Evolutionary conservation across 129 eudicot genomes (phyloP).

Genomic region (Centella asiatica): DNA sequence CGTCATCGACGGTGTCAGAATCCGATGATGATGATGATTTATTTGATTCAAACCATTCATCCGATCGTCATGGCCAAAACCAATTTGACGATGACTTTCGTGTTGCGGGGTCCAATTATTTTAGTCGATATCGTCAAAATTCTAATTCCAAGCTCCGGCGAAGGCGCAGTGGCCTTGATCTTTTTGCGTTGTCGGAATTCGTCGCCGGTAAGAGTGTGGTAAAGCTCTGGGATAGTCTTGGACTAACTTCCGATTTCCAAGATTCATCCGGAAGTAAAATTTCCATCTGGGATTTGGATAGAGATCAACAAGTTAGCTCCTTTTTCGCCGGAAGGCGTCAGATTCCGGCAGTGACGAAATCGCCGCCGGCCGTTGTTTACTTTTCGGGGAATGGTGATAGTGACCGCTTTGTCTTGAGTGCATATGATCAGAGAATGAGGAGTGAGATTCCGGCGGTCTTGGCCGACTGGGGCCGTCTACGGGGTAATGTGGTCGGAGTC

Average conservation of each 20-base stretch:
- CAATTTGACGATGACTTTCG: conserved; percentile 26
- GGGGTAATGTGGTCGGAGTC: conserved; percentile 11
- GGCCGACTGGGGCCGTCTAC: conserved; percentile 51
- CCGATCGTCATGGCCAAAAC: conserved; percentile 7
- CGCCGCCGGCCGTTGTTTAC: conserved; percentile 27
- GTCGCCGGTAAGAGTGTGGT: conserved; percentile 66
- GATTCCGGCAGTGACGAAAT: conserved; percentile 19
- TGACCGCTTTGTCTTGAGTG: conserved; percentile 35
- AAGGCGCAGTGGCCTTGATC: conserved; percentile 14
- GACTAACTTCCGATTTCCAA: conserved; percentile 54
- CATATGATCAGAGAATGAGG: conserved; percentile 40
- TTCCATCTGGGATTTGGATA: conserved; percentile 41
- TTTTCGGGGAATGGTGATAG: conserved; percentile 27
- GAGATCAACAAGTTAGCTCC: conserved; percentile 20
- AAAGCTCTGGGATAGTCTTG: conserved; percentile 81
- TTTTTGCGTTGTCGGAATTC: conserved; percentile 62
- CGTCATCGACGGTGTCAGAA: conserved; percentile 42
- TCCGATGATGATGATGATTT: conserved; percentile 37
- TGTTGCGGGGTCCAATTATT: conserved; percentile 33
- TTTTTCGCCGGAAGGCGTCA: conserved; percentile 9
- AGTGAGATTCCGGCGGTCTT: conserved; percentile 35
- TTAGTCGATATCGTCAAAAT: not conserved
- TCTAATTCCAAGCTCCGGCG: conserved; percentile 42
- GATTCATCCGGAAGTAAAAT: conserved; percentile 41
- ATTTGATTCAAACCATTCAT: conserved; percentile 17